Conservation (phyloP, 2,329 filamentous ascomycete genomes). For the Hymenoscyphus salicellus region DNA sequence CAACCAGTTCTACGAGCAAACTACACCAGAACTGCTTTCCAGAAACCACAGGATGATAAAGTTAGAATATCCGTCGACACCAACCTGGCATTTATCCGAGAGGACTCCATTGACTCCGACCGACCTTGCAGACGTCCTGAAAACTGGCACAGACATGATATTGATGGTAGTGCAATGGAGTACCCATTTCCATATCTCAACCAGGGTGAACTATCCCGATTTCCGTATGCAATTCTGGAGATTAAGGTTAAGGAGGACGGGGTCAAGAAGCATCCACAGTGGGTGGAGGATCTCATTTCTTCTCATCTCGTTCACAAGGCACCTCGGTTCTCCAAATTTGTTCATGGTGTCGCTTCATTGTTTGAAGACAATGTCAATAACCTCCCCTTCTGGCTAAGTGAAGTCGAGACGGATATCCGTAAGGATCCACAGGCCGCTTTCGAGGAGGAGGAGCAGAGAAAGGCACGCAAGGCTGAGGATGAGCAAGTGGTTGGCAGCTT, state of each 20-base stretch:
- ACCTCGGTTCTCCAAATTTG: constrained; percentile 93
- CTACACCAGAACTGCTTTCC: constrained; percentile 91
- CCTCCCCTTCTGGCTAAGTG: constrained; percentile 92
- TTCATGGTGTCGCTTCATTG: constrained; percentile 84
- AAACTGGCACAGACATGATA: constrained; percentile 88
- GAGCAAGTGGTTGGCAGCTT: constrained; percentile 88
- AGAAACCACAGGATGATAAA: constrained; percentile 87
- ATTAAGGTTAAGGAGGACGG: constrained; percentile 77
- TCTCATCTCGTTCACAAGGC: constrained; percentile 89
- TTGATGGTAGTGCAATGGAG: constrained; percentile 76
- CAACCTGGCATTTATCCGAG: constrained; percentile 80
- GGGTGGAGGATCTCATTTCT: constrained; percentile 87
- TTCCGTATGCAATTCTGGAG: constrained; percentile 87
- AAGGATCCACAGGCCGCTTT: constrained; percentile 89
- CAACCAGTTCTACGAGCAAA: constrained; percentile 87
- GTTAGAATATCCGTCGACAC: constrained; percentile 93
- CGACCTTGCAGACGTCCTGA: constrained; percentile 85
- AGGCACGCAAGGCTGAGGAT: constrained; percentile 77
- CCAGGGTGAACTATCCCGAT: constrained; percentile 85
- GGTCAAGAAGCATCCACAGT: constrained; percentile 68
- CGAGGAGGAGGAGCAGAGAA: constrained; percentile 83
- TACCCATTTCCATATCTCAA: constrained; percentile 86
- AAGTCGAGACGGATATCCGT: constrained; percentile 89
- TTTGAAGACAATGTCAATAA: constrained; percentile 97
- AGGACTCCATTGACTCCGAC: constrained; percentile 72